phyloP scores from a whole-genome alignment of 306 rosid genomes.

The Casuarina equisetifolia region DNA sequence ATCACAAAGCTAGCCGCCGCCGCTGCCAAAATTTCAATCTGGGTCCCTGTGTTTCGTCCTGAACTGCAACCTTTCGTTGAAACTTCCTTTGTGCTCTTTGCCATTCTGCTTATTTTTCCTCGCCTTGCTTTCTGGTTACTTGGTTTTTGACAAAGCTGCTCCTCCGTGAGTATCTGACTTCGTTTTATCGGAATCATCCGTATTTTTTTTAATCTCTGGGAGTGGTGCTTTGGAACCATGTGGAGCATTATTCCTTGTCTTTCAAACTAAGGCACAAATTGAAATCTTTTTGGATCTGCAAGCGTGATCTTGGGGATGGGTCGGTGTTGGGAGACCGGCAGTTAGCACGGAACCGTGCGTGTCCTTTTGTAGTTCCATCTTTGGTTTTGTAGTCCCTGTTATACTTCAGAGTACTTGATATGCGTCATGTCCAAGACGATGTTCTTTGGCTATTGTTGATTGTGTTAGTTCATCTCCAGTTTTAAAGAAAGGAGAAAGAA shows the following conservation, averaged over 20 bases:
- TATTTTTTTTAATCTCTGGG: conserved; percentile 34
- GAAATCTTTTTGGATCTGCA: conserved; percentile 36
- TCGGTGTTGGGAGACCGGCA: conserved; percentile 35
- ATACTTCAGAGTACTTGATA: conserved; percentile 16
- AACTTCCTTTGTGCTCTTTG: conserved; percentile 24
- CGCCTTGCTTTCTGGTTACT: conserved; percentile 6
- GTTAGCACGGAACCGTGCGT: conserved; percentile 23
- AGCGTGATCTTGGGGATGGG: conserved; percentile 63
- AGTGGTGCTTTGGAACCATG: conserved; percentile 51
- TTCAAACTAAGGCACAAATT: conserved; percentile 44
- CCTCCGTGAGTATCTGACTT: conserved; percentile 38
- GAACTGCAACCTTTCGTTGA: conserved; percentile 30
- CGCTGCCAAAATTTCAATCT: conserved; percentile 37
- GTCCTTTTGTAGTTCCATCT: conserved; percentile 32
- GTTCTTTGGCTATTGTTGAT: conserved; percentile 29
- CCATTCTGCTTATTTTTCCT: not conserved
- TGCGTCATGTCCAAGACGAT: conserved; percentile 28
- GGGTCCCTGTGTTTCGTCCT: conserved; percentile 32
- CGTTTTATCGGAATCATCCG: conserved; percentile 12
- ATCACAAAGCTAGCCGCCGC: conserved; percentile 22
- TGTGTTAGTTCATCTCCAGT: conserved; percentile 23
- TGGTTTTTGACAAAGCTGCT: conserved; percentile 47
- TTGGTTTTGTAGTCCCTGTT: conserved; percentile 4
- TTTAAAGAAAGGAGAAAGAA: conserved; percentile 23
- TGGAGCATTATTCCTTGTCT: conserved; percentile 65